These are phyloP conservation scores for Macrolepiota fuliginosa DNA, from an alignment of 768 basidiomycete species.

Conservation along the genomic window DNA sequence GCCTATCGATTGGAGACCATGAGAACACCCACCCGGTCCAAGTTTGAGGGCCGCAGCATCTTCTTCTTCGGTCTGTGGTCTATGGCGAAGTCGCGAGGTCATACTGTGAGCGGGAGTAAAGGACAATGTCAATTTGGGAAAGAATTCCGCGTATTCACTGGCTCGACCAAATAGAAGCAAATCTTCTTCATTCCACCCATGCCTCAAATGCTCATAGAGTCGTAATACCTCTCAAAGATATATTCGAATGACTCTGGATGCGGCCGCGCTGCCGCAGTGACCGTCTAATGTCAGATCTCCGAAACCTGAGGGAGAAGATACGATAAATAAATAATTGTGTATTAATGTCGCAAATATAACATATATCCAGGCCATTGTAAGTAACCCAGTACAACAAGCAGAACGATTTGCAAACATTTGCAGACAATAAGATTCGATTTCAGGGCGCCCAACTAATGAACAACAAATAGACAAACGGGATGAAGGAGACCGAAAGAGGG, in stretches of 20 bases:
- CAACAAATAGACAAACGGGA: slow-evolving; percentile 4
- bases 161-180: slow-evolving; percentile 6
- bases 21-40: slow-evolving; percentile 53
- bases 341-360: slow-evolving; percentile 6
- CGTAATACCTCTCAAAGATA: neutral
- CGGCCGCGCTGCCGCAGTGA: too few relatives aligned
- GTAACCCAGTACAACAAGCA: neutral
- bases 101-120: slow-evolving; percentile 25
- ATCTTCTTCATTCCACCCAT: neutral
- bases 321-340: slow-evolving; percentile 8
- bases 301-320: neutral
- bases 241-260: neutral
- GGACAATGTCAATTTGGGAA: neutral
- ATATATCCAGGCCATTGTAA: neutral
- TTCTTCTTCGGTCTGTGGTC: slow-evolving; percentile 72
- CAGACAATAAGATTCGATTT: neutral
- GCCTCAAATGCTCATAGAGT: neutral
- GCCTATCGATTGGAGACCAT: neutral
- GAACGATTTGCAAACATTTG: neutral
- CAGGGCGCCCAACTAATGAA: slow-evolving; percentile 3
- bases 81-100: slow-evolving; percentile 65
- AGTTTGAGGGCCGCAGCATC: slow-evolving; percentile 85
- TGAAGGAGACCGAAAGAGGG: neutral
- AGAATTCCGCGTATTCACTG: neutral
- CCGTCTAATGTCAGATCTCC: neutral